Evolutionary conservation across 345 rosid genomes (phyloP).

Genomic region (Salix koriyanagi): DNA sequence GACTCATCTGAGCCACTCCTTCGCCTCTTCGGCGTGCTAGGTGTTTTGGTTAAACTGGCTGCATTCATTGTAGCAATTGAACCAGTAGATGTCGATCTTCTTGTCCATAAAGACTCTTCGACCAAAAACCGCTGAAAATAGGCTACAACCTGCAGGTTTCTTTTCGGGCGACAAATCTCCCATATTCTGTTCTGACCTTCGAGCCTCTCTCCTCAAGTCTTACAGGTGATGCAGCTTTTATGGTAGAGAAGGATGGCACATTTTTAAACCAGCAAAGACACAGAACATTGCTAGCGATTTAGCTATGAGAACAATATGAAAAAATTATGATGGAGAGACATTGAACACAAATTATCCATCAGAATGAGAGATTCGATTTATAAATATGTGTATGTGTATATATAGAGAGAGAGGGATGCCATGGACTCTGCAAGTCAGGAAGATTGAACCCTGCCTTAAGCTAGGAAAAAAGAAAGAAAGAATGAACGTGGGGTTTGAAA

Average conservation of each 20-base stretch:
- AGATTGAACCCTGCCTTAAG: neutral
- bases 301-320: neutral
- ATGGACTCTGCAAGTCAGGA: neutral
- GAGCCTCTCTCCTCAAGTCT: neutral
- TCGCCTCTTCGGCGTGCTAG: constrained; percentile 41
- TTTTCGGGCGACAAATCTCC: constrained; percentile 39
- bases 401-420: neutral
- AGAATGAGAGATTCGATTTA: neutral
- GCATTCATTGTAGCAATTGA: constrained; percentile 31
- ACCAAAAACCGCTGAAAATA: constrained; percentile 61
- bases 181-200: constrained; percentile 17
- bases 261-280: neutral
- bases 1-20: constrained; percentile 51
- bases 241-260: neutral
- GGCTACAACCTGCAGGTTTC: constrained; percentile 54
- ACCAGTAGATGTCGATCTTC: constrained; percentile 52
- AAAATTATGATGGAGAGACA: neutral
- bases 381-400: neutral
- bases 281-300: neutral
- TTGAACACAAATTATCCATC: neutral
- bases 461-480: neutral
- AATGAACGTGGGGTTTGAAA: neutral
- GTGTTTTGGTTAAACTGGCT: constrained; percentile 34
- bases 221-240: neutral
- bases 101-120: constrained; percentile 50